phyloP scores from a whole-genome alignment of 768 basidiomycete genomes.

The Leccinellum luteum region DNA sequence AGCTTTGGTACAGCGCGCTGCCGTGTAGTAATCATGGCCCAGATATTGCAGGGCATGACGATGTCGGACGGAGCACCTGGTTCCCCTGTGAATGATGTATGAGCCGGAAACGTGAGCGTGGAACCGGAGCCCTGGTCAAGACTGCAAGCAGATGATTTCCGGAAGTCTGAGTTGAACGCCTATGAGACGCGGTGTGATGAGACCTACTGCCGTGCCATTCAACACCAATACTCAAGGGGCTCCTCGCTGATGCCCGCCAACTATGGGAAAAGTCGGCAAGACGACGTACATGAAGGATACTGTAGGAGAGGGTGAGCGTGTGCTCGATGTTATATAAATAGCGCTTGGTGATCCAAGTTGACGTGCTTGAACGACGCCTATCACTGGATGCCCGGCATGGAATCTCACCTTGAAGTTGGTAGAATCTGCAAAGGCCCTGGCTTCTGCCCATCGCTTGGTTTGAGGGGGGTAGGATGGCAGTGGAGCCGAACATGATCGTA shows the following conservation, averaged over 20 bases:
- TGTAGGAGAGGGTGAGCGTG: constrained; percentile 72
- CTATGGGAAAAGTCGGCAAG: constrained; percentile 85
- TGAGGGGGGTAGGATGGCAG: constrained; percentile 83
- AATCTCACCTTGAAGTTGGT: constrained; percentile 77
- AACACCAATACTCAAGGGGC: constrained; percentile 97
- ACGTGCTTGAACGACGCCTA: not conserved
- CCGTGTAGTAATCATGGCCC: constrained; percentile 83
- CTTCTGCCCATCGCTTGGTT: constrained; percentile 98
- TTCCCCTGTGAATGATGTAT: constrained; percentile 41
- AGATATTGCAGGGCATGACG: constrained; percentile 83
- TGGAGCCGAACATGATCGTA: constrained; percentile 86
- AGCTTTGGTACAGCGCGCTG: constrained; percentile 80
- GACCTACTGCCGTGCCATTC: constrained; percentile 87
- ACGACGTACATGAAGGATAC: constrained; percentile 79
- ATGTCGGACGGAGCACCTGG: constrained; percentile 41
- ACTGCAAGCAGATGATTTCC: constrained; percentile 87
- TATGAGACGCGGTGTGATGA: not conserved
- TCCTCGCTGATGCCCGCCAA: constrained; percentile 96
- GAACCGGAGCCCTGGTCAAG: constrained; percentile 76
- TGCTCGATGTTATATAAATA: constrained; percentile 92
- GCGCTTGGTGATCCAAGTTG: constrained; percentile 78
- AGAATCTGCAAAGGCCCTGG: constrained; percentile 93
- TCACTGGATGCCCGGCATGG: not conserved
- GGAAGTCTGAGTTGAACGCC: not conserved
- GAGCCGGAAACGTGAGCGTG: constrained; percentile 58